These are phyloP conservation scores for Lichtheimia hyalospora DNA, from an alignment of 371 early-diverging fungal genomes.

Conservation along the genomic window DNA sequence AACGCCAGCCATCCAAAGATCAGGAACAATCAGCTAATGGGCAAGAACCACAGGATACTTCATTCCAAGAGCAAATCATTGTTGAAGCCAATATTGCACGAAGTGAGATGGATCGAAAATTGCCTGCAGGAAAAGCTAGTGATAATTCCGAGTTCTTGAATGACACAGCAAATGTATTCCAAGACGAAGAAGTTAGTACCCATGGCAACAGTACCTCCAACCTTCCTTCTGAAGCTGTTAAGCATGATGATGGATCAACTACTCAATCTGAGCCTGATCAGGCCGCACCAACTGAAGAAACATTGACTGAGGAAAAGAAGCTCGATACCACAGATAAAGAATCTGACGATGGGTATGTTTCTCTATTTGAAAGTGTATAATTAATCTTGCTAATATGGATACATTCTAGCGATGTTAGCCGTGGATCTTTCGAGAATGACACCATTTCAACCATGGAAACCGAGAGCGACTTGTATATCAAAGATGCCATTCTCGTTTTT, in stretches of 20 bases:
- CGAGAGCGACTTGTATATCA: constrained; percentile 49
- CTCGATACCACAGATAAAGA: not conserved
- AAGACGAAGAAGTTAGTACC: constrained; percentile 25
- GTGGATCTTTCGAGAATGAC: constrained; percentile 35
- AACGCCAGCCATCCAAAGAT: constrained; percentile 3
- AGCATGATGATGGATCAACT: not conserved
- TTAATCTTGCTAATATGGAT: not conserved
- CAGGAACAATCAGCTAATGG: not conserved
- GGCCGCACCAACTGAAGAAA: not conserved
- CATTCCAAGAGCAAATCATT: constrained; percentile 48
- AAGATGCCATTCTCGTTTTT: constrained; percentile 88
- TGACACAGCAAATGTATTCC: constrained; percentile 46
- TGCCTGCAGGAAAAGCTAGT: constrained; percentile 33
- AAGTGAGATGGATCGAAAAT: constrained; percentile 41
- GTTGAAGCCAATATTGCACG: constrained; percentile 52
- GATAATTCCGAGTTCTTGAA: constrained; percentile 49
- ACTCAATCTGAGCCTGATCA: not conserved
- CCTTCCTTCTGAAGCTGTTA: not conserved
- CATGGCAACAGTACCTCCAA: too few relatives aligned
- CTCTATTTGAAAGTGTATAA: not conserved
- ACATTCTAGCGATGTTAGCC: constrained; percentile 6
- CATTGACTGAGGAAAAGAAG: constrained; percentile 1
- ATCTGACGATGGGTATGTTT: not conserved
- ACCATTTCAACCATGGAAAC: constrained; percentile 25
- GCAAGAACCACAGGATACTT: constrained; percentile 3